Conservation (phyloP, 2,329 filamentous ascomycete genomes). For the Apiospora marii region DNA sequence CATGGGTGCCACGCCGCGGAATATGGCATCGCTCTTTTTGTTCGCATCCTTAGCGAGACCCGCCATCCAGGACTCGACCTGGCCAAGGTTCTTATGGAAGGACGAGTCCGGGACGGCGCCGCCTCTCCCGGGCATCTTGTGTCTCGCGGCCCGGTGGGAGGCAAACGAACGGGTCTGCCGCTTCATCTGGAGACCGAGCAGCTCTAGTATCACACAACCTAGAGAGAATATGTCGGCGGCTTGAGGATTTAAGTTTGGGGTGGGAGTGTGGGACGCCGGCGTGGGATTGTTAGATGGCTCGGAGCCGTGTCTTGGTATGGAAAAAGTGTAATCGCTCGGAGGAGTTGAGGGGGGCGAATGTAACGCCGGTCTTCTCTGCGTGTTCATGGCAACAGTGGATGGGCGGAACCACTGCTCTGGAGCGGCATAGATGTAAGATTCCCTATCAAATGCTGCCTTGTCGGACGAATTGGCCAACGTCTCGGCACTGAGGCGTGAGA, state of each 20-base stretch:
- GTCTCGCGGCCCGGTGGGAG: conserved; percentile 70
- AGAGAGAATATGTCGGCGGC: conserved; percentile 77
- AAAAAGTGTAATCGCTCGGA: conserved; percentile 48
- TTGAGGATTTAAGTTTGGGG: conserved; percentile 58
- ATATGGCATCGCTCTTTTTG: conserved; percentile 57
- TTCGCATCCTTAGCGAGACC: conserved; percentile 65
- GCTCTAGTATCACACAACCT: conserved; percentile 75
- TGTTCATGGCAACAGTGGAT: conserved; percentile 42
- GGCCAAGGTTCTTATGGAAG: conserved; percentile 75
- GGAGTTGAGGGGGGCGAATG: conserved; percentile 42
- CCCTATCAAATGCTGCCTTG: conserved; percentile 65
- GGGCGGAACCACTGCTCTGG: conserved; percentile 69
- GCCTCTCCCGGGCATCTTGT: conserved; percentile 64
- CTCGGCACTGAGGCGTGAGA: conserved; percentile 56
- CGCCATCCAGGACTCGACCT: conserved; percentile 74
- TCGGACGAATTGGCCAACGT: conserved; percentile 51
- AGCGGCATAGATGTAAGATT: conserved; percentile 76
- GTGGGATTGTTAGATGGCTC: conserved; percentile 37
- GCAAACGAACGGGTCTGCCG: conserved; percentile 71
- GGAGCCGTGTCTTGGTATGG: conserved; percentile 37
- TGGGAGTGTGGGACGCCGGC: conserved; percentile 48
- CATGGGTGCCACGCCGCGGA: conserved; percentile 60
- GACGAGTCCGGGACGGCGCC: conserved; percentile 72
- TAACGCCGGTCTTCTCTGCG: conserved; percentile 42
- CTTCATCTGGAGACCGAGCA: conserved; percentile 74